phyloP scores from a whole-genome alignment of 2,329 filamentous ascomycete genomes.

The Trematosphaeria pertusa region DNA sequence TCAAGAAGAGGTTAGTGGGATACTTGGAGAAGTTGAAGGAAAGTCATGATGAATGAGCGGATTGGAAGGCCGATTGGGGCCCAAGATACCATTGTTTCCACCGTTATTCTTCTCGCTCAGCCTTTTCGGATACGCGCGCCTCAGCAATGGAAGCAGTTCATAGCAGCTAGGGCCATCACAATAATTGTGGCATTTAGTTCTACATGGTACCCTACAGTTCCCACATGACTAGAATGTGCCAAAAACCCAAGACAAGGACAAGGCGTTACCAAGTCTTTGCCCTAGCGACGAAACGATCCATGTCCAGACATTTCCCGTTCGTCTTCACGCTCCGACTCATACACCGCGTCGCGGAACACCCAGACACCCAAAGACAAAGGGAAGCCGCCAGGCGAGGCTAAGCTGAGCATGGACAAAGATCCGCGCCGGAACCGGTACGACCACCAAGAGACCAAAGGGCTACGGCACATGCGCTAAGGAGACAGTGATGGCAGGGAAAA shows the following conservation, averaged over 20 bases:
- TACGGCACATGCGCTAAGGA: constrained; percentile 1
- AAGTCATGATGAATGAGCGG: constrained; percentile 1
- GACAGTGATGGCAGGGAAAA: neutral
- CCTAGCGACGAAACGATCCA: neutral
- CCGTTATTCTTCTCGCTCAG: too few species aligned
- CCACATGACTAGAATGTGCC: neutral
- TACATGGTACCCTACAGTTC: constrained; percentile 2
- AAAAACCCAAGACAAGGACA: neutral
- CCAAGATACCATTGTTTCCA: too few species aligned
- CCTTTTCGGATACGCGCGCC: too few species aligned
- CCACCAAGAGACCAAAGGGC: neutral
- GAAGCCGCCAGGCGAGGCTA: too few species aligned
- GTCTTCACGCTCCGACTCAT: too few species aligned
- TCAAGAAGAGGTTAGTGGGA: constrained; percentile 64
- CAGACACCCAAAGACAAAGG: too few species aligned
- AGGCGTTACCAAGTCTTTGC: too few species aligned
- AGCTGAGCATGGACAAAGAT: too few species aligned
- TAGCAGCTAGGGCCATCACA: too few species aligned
- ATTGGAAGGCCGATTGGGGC: neutral
- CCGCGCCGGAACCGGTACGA: neutral
- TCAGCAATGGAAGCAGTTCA: too few species aligned
- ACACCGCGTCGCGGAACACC: too few species aligned
- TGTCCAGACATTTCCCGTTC: too few species aligned
- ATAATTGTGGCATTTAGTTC: neutral
- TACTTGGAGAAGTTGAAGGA: constrained; percentile 55